A percentile compares a stretch with the other conserved stretches of the same genome.
These are phyloP conservation scores for Xylariomycetidae sp. DNA, from an alignment of 2,329 filamentous ascomycete genomes.

Conservation along the genomic window DNA sequence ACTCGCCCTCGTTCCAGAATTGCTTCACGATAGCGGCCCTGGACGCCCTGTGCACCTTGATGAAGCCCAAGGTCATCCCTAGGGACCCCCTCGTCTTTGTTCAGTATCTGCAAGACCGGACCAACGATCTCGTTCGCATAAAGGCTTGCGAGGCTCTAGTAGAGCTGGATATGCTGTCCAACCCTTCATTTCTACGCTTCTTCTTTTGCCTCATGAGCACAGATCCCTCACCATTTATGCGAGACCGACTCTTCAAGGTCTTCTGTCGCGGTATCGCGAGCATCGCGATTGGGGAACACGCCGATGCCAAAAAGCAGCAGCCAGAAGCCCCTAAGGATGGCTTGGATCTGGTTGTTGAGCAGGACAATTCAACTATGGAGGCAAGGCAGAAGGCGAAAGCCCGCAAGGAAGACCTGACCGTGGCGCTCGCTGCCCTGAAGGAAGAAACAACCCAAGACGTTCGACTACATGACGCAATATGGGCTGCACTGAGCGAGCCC, in stretches of 20 bases:
- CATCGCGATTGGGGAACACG: constrained; percentile 57
- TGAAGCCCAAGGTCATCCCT: constrained; percentile 58
- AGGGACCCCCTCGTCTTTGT: constrained; percentile 49
- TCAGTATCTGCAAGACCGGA: constrained; percentile 60
- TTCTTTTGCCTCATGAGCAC: constrained; percentile 54
- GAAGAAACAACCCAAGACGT: constrained; percentile 39
- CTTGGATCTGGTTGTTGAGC: constrained; percentile 42
- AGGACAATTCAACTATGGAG: constrained; percentile 36
- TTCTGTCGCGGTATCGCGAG: constrained; percentile 55
- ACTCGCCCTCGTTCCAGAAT: constrained; percentile 62
- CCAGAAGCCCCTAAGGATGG: constrained; percentile 29
- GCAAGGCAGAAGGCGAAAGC: constrained; percentile 40
- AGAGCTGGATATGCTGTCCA: constrained; percentile 55
- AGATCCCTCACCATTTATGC: constrained; percentile 58
- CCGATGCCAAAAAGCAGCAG: constrained; percentile 22
- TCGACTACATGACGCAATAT: constrained; percentile 39
- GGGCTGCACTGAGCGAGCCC: constrained; percentile 43
- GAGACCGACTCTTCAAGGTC: constrained; percentile 52
- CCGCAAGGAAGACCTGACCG: constrained; percentile 41
- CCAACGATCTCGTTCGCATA: constrained; percentile 56
- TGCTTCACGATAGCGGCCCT: constrained; percentile 58
- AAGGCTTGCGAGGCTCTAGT: constrained; percentile 60
- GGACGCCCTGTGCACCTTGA: constrained; percentile 54
- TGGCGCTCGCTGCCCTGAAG: constrained; percentile 41
- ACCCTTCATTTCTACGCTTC: constrained; percentile 48